Evolutionary conservation across 805 yeast species (phyloP), one percentile per base, ranked within the genome.

Genomic region (Starmerella ratchasimensis): DNA sequence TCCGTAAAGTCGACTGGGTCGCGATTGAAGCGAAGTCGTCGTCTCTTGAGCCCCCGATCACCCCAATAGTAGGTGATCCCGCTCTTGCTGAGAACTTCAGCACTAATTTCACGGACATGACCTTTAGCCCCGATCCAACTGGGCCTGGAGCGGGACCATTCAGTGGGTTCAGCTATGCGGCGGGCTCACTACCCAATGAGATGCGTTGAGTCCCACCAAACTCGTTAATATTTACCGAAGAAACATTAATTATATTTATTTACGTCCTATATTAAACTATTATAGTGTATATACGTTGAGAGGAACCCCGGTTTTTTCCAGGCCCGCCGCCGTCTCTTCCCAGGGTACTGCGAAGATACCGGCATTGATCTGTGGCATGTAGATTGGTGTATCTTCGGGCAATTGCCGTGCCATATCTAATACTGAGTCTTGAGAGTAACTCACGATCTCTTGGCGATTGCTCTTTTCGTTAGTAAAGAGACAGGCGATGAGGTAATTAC

Each of bases 31-130:
- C 55, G 14, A 73, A 76, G 18, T 62, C 66, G 33, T 62, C 60
- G 21, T 57, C 58, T 1, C 57, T 69, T 6, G 59, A 62, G 36
- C 93, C 94, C 2, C 94, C 95, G 1, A 76, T 83, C 25, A 61
- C 74, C n/a, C 94, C 95, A 1, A 59, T 81, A 5, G 71, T 84
- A 30, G 79, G 93, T 0, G 75, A 82, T 51, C 88, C 93, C 18
- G 75, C 66, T 32, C 54, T 79, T 38, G 94, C 94, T 0, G 94
- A 83, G 54, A 83, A 83, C 51, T 83, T 83, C 53, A 82, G 81
- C 45, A 58, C 67, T 8, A 86, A 80, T 42, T 83, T 83, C 58
- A 83, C 94, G 0, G 68, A 67, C 7, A 68, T 80, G 76, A 61
- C 48, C 1, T 35, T 64, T 27, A 50, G 60, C 15, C 61, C 61